Conservation (phyloP, 148 eudicot species). For the Rhododendron williamsianum region DNA sequence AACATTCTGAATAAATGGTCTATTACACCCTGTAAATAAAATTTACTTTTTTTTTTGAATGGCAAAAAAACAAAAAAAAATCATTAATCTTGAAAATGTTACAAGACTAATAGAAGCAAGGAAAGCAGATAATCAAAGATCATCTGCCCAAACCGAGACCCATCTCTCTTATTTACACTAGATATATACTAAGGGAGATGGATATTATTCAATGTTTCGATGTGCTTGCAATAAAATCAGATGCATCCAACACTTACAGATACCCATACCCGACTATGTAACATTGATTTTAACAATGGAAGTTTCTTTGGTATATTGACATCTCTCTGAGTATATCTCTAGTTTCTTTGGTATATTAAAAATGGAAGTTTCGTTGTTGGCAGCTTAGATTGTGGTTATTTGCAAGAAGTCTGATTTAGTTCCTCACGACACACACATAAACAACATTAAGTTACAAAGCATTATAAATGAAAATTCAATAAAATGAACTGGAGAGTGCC, state of each 20-base stretch:
- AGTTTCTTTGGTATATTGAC: not conserved
- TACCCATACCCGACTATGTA: not conserved
- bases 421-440: not conserved
- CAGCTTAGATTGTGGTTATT: not conserved
- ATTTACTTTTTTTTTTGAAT: not conserved
- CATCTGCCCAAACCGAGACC: too few relatives aligned
- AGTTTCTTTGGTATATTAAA: not conserved
- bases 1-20: not conserved
- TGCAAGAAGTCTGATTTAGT: not conserved
- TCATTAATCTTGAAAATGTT: too few relatives aligned
- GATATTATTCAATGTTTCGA: not conserved
- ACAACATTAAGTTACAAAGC: not conserved
- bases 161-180: not conserved
- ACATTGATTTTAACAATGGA: not conserved
- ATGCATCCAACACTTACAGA: not conserved
- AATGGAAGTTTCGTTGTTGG: not conserved
- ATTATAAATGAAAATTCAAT: not conserved
- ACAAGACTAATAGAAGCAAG: too few relatives aligned
- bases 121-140: too few relatives aligned
- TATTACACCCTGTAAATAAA: not conserved
- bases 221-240: not conserved
- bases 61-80: too few relatives aligned
- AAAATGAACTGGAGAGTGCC: not conserved
- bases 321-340: too few relatives aligned
- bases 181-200: not conserved